Evolutionary conservation across 352 stramenopile genomes (phyloP).

Genomic region (Phytophthora citricola): DNA sequence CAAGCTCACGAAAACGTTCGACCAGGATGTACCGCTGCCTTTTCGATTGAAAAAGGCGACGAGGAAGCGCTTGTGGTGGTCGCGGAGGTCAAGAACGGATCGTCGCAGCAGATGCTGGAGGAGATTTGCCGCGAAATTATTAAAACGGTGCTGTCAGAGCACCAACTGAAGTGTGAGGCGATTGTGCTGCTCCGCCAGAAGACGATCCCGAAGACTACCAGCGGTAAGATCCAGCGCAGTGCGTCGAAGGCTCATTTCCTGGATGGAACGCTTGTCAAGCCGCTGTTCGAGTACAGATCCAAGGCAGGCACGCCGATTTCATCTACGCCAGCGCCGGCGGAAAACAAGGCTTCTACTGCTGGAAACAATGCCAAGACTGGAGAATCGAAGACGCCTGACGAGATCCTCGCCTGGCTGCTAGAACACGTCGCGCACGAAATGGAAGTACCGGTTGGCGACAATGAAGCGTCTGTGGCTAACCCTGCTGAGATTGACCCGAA

Average conservation of each 20-base stretch:
- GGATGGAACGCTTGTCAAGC: constrained; percentile 49
- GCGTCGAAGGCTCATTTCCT: constrained; percentile 68
- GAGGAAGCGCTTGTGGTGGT: constrained; percentile 84
- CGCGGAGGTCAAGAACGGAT: constrained; percentile 72
- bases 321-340: constrained; percentile 10
- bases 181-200: constrained; percentile 80
- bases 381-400: constrained; percentile 63
- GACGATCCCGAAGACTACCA: constrained; percentile 86
- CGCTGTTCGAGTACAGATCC: constrained; percentile 58
- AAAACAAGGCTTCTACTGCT: constrained; percentile 12
- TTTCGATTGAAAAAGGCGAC: constrained; percentile 82
- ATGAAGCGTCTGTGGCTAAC: constrained; percentile 16
- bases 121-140: constrained; percentile 74
- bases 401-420: constrained; percentile 79
- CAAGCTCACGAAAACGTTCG: constrained; percentile 68
- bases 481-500: constrained; percentile 53
- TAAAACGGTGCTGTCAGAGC: constrained; percentile 66
- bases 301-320: constrained; percentile 32
- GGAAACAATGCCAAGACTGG: constrained; percentile 25
- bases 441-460: constrained; percentile 15
- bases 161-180: constrained; percentile 73
- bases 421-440: constrained; percentile 70
- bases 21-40: constrained; percentile 77
- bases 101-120: constrained; percentile 54
- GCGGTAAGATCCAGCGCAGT: constrained; percentile 86